Evolutionary conservation across 345 rosid genomes (phyloP), one percentile per base, ranked within the genome.

Genomic region (Camelina hispida): DNA sequence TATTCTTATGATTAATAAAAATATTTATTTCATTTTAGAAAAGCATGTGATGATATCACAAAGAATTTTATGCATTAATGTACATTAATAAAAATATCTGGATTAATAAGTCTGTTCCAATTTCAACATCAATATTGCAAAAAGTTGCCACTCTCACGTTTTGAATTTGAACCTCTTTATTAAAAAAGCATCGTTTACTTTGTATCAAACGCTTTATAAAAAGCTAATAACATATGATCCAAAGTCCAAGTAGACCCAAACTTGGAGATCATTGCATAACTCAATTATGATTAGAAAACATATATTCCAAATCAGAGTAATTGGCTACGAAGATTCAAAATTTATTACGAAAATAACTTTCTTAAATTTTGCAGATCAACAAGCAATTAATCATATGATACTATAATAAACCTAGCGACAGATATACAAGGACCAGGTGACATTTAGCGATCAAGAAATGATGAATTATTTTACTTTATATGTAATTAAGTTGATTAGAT

Each of bases 111-210:
- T 76, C 55, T 44, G 58, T 47, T 63, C n/a, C 32, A 69, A 62
- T 53, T 46, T 70, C 75, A 69, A 13, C 61, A 55, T 63, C 65
- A 55, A 53, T 16, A 69, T 60, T 47, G 44, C 38, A 35, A 46
- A 70, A 62, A 70, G 67, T 20, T 77, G 72, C 71, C 76, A 56
- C 80, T 48, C 66, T 63, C 54, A 40, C 37, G 43, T 23, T 77
- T 77, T 77, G 76, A 77, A 77, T 70, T 77, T 48, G 71, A 70
- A 64, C 34, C 18, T 16, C 22, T 14, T 62, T 70, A 69, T 47
- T 9, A 0, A 0, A 44, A 62, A 63, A 68, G 56, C 23, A 55
- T 63, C 13, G 2, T 8, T 55, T 43, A 68, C 75, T 61, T 75
- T 75, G 73, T 30, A 40, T 42, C 47, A 68, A 40, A 28, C 54